Evolutionary conservation across 495 filamentous ascomycete genomes (phyloP), one percentile per base, ranked within the genome.

Genomic region (Aeminium ludgeri): DNA sequence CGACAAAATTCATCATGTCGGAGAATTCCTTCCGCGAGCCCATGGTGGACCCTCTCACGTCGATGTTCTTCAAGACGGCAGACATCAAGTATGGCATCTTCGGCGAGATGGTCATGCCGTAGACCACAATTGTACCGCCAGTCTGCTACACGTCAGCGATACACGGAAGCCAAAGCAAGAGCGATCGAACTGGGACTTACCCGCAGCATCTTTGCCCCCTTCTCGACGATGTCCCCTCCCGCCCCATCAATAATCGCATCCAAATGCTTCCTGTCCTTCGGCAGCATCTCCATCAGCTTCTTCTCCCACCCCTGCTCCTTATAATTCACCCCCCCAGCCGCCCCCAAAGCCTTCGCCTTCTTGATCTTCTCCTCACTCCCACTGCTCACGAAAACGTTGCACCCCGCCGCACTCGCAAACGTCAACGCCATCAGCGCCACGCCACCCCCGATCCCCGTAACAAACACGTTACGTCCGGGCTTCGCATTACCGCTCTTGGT

Each of bases 401-500:
- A 53, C 2, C 58, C 59, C 27, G 46, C 44, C 30, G 49, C 57
- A 6, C 43, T 46, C 20, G 53, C 59, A 40, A 60, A 62, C 36
- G 56, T 27, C 46, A 62, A 43, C 38, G 52, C 61, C 59, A 64
- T 61, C 4, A 64, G 30, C 34, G 61, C 61, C 11, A 64, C 61
- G 17, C 61, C 61, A 3, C 61, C 61, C 10, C 61, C 61, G 53
- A 64, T 61, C 7, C 61, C 61, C 18, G 61, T 64, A 16, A 64
- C 47, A 40, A 64, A 34, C 2, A 64, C 51, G 40, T 61, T 64
- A 27, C 46, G 37, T 10, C 61, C 61, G 3, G 51, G 44, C 52
- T 44, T 48, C 52, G 56, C 60, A 46, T 59, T 56, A 19, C 49
- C 51, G 3, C 39, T 45, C 53, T 63, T 95, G 1, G 66, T 78